A percentile compares a stretch with the other conserved stretches of the same genome.
Evolutionary conservation across 2,329 filamentous ascomycete genomes (phyloP).

Genomic region (Rhynchosporium graminicola): DNA sequence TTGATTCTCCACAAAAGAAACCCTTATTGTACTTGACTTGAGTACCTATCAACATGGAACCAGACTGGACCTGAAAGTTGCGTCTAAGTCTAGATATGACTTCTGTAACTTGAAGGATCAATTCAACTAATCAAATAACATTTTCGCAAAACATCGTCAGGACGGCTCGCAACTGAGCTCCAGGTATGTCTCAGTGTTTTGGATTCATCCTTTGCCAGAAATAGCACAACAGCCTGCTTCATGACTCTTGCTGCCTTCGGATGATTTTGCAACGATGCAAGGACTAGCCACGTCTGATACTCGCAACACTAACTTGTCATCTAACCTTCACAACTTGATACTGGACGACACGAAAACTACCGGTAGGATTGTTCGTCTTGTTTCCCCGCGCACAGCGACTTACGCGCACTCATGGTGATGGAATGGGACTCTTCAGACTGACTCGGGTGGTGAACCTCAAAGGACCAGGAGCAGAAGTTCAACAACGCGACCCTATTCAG

Average conservation of each 20-base stretch:
- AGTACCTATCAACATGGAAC: not conserved
- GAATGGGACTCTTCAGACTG: not conserved
- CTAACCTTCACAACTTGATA: not conserved
- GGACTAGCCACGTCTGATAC: not conserved
- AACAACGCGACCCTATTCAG: too few relatives aligned
- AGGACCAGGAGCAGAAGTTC: too few relatives aligned
- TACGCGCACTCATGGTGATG: not conserved
- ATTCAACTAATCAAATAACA: not conserved
- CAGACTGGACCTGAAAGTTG: too few relatives aligned
- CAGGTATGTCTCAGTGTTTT: not conserved
- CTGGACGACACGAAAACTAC: not conserved
- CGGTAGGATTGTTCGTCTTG: not conserved
- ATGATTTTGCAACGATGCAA: not conserved
- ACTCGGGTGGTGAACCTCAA: not conserved
- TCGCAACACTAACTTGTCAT: not conserved
- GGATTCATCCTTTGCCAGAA: not conserved
- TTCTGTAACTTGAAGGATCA: not conserved
- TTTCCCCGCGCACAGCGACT: not conserved
- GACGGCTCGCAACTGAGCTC: not conserved
- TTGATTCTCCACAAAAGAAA: not conserved
- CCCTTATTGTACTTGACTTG: not conserved
- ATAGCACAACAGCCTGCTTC: not conserved
- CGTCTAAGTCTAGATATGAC: not conserved
- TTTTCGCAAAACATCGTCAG: not conserved
- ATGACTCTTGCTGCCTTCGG: not conserved